A percentile compares a stretch with the other conserved stretches of the same genome.
Conservation (phyloP, 495 filamentous ascomycete species). For the Articulospora tetracladia region DNA sequence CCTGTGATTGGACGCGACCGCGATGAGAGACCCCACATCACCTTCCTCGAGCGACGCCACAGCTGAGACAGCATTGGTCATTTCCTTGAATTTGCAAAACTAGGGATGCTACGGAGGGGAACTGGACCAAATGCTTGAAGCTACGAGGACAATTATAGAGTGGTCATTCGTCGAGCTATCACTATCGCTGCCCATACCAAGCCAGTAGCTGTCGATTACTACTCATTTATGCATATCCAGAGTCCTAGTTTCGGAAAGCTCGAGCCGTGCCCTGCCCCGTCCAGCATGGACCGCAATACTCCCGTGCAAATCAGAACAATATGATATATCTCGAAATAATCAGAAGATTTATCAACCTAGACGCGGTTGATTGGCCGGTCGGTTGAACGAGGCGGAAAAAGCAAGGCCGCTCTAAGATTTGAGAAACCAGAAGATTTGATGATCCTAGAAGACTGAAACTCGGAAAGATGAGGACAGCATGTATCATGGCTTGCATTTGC, state of each 20-base stretch:
- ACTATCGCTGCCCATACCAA: background rate
- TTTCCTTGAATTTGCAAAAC: background rate
- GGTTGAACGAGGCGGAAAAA: too few species aligned
- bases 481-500: background rate
- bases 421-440: too few species aligned
- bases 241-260: background rate
- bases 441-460: too few species aligned
- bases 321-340: too few species aligned
- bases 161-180: background rate
- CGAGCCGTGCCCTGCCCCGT: background rate
- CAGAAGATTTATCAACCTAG: too few species aligned
- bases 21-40: background rate
- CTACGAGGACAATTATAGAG: background rate
- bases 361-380: too few species aligned
- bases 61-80: slow-evolving; percentile 6
- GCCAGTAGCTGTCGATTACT: background rate
- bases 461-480: too few species aligned
- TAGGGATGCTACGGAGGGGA: background rate
- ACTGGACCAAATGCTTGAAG: background rate
- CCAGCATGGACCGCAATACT: background rate
- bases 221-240: background rate
- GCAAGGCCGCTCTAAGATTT: too few species aligned
- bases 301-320: background rate
- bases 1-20: background rate
- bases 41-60: slow-evolving; percentile 2